These are phyloP conservation scores for Aspergillus pseudoglaucus DNA, from an alignment of 2,329 filamentous ascomycete genomes.

Conservation along the genomic window DNA sequence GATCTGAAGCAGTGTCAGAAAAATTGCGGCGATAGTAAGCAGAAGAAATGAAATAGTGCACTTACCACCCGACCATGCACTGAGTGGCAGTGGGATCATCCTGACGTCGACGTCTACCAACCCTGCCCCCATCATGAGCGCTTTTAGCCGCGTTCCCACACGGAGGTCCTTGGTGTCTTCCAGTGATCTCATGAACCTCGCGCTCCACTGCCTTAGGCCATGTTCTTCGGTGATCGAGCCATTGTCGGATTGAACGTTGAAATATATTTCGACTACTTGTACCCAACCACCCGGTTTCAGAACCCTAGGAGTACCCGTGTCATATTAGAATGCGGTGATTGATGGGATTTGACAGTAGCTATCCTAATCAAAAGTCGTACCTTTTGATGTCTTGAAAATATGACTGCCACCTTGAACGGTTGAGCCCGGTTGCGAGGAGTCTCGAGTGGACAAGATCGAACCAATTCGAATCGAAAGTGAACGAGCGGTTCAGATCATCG, in stretches of 20 bases:
- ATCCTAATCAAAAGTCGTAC: slow-evolving; percentile 21
- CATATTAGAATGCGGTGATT: slow-evolving; percentile 6
- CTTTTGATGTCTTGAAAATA: slow-evolving; percentile 70
- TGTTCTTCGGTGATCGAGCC: slow-evolving; percentile 65
- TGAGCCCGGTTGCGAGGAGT: slow-evolving; percentile 56
- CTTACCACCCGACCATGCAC: slow-evolving; percentile 62
- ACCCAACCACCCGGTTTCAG: slow-evolving; percentile 74
- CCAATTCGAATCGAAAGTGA: slow-evolving; percentile 61
- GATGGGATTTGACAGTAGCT: background rate
- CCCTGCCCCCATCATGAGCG: slow-evolving; percentile 54
- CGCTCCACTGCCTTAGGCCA: slow-evolving; percentile 61
- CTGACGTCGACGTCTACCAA: slow-evolving; percentile 62
- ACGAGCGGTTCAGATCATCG: slow-evolving; percentile 63
- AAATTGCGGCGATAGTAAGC: background rate
- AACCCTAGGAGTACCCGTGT: slow-evolving; percentile 18
- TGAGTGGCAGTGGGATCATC: slow-evolving; percentile 63
- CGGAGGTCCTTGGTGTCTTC: slow-evolving; percentile 61
- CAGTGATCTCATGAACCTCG: slow-evolving; percentile 55
- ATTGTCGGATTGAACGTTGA: slow-evolving; percentile 78
- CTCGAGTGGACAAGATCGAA: slow-evolving; percentile 81
- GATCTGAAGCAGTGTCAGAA: slow-evolving; percentile 30
- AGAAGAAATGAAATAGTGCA: background rate
- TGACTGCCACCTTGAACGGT: slow-evolving; percentile 62
- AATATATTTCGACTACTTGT: slow-evolving; percentile 83
- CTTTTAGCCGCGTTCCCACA: slow-evolving; percentile 54